Conservation (phyloP, 2,329 filamentous ascomycete genomes). For the Diaporthe destruens region DNA sequence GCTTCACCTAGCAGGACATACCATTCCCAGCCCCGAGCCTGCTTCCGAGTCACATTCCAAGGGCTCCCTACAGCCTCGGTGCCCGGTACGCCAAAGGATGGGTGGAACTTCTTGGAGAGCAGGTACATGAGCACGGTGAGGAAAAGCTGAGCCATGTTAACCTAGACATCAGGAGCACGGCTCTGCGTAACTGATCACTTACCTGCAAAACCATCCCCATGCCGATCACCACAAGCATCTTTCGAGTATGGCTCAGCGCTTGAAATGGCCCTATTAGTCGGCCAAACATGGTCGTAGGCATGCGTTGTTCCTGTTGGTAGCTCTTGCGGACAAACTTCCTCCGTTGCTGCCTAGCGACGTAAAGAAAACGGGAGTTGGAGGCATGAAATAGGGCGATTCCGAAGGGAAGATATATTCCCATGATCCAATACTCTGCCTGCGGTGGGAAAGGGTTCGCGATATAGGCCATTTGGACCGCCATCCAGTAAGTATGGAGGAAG, state of each 20-base stretch:
- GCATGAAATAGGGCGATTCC: constrained; percentile 76
- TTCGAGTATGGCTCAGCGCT: constrained; percentile 60
- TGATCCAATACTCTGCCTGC: constrained; percentile 73
- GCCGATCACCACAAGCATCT: constrained; percentile 63
- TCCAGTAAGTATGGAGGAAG: constrained; percentile 44
- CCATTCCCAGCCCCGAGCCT: constrained; percentile 75
- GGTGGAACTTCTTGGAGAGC: constrained; percentile 75
- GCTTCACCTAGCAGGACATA: constrained; percentile 43
- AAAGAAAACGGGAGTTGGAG: constrained; percentile 70
- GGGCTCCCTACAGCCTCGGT: constrained; percentile 70
- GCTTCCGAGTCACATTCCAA: constrained; percentile 61
- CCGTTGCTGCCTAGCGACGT: constrained; percentile 68
- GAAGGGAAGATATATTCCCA: constrained; percentile 74
- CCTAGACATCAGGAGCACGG: constrained; percentile 1
- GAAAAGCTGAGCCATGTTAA: constrained; percentile 59
- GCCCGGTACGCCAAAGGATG: constrained; percentile 69
- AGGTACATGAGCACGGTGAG: constrained; percentile 72
- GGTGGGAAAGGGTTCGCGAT: constrained; percentile 58
- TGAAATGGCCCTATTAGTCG: constrained; percentile 53
- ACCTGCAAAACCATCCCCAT: constrained; percentile 70
- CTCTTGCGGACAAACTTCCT: constrained; percentile 45
- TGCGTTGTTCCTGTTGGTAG: neutral
- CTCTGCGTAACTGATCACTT: no score
- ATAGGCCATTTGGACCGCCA: constrained; percentile 50
- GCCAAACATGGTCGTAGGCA: constrained; percentile 46